Base-by-base conservation (phyloP, 805 yeast genomes). In the Pichia gijzeniarum region DNA sequence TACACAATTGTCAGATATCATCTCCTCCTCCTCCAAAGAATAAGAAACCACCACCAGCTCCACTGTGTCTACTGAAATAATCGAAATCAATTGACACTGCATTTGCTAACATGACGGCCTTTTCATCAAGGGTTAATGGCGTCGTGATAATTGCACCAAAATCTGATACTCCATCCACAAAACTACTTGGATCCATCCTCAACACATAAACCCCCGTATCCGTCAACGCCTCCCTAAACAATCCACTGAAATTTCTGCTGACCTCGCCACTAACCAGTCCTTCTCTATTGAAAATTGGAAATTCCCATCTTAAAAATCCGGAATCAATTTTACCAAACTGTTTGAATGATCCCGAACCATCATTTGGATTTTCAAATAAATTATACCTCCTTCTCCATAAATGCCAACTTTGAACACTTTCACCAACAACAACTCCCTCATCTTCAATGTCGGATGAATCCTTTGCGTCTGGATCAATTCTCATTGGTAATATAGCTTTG, bases 11-110 rank as follows among this genome's bases (percentile, higher is more conserved):
- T 21, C 16, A 12, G 18, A 19, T n/a, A 38, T 43, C 48, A 9
- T 38, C 47, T n/a, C 48, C 48, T 30, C 48, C 45, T n/a, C 44
- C 59, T 22, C 51, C 52, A 2, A 52, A 34, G 20, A 57, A 38
- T 6, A 73, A 54, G 14, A 81, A 75, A 25, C 76, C 73, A 18
- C 75, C 75, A 33, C 80, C 72, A 13, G 74, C 73, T 19, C 74
- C 72, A 17, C 91, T 81, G 61, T 90, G 97, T 61, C 98, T 76
- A n/a, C 96, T 86, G 64, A 93, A 93, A 67, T 90, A 93, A 65
- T 93, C 99, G 64, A 88, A 93, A 63, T 93, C 99, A 49, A 93
- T 83, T 48, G 95, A 84, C 1, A 93, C 82, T 0, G 97, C 95
- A 49, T 84, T 85, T 0, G 88, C 95, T 45, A 93, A 69, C 62